Evolutionary conservation across 768 basidiomycete species (phyloP).

Genomic region (Suillus ampliporus): DNA sequence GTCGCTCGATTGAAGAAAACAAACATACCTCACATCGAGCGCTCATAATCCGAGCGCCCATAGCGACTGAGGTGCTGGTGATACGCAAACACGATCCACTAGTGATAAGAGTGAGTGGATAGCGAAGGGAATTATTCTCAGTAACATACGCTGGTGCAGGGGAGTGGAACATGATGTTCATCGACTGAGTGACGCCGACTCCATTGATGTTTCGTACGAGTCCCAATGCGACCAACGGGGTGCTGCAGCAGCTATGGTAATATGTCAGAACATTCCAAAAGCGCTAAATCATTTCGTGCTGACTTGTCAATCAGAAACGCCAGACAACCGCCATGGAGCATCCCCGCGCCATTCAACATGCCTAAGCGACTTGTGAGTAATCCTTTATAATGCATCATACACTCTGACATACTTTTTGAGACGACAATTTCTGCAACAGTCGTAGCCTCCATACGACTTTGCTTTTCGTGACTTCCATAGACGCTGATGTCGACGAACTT

Average conservation of each 20-base stretch:
- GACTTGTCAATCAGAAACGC: conserved; percentile 79
- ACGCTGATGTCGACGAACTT: conserved; percentile 65
- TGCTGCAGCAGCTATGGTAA: conserved; percentile 60
- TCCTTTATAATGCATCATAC: background rate
- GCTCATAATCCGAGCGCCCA: conserved; percentile 74
- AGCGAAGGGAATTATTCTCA: conserved; percentile 6
- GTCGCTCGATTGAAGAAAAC: background rate
- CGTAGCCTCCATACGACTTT: conserved; percentile 61
- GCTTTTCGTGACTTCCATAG: conserved; percentile 48
- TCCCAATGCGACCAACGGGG: conserved; percentile 71
- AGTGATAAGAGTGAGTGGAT: conserved; percentile 13
- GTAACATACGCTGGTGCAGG: conserved; percentile 63
- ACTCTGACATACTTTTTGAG: conserved; percentile 54
- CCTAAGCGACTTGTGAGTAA: conserved; percentile 40
- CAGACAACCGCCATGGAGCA: conserved; percentile 76
- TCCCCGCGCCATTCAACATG: conserved; percentile 78
- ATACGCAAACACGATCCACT: conserved; percentile 68
- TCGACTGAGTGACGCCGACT: conserved; percentile 75
- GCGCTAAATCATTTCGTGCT: conserved; percentile 22
- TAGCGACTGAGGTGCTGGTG: conserved; percentile 64
- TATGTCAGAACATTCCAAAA: conserved; percentile 5
- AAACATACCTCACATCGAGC: conserved; percentile 69
- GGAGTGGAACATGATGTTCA: conserved; percentile 73
- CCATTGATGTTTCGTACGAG: conserved; percentile 65
- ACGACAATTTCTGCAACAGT: conserved; percentile 68